Base-by-base conservation (phyloP, 208 protist species). In the Crithidia sp. region DNA sequence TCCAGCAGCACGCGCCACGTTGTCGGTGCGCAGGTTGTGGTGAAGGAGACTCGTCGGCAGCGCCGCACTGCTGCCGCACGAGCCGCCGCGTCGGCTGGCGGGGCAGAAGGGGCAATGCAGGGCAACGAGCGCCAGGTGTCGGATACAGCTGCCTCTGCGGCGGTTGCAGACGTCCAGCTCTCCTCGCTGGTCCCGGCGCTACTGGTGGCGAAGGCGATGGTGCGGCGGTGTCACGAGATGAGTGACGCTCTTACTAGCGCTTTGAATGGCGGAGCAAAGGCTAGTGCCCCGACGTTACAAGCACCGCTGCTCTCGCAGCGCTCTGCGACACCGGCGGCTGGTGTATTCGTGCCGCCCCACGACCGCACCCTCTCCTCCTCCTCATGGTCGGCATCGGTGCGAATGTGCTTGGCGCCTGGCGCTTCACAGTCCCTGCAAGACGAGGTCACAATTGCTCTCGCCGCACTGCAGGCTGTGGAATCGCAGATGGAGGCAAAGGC, bases 211-310 rank as follows among this genome's bases (percentile, higher is more conserved):
- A 68, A 39, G 47, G 41, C 67, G 19, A 53, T 67, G 19, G 74
- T 79, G 67, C 74, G 60, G 67, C 58, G 61, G 45, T 79, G 67
- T 54, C 60, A 66, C 16, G 55, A 52, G n/a, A 65, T 74, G 67
- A 39, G 61, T 1, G 28, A 1, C 28, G 28, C 28, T 28, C 28
- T 28, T 28, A 1, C 28, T 28, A 28, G 28, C 28, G 28, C 28
- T 28, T 28, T 28, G 1, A 28, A 28, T 28, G 28, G 28, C 28
- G 28, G 28, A 28, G 28, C 28, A 28, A 28, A 28, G 28, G 28
- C 28, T 28, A 28, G 28, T 28, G 28, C 0, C 28, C 28, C 1
- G 28, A 28, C 28, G 1, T 1, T 28, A 1, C 28, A 28, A 28
- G 28, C 28, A 28, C 28, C 28, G 28, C 28, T 28, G 28, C 28